Base-by-base conservation (phyloP, 305 asterid species). In the Fraxinus paxiana region DNA sequence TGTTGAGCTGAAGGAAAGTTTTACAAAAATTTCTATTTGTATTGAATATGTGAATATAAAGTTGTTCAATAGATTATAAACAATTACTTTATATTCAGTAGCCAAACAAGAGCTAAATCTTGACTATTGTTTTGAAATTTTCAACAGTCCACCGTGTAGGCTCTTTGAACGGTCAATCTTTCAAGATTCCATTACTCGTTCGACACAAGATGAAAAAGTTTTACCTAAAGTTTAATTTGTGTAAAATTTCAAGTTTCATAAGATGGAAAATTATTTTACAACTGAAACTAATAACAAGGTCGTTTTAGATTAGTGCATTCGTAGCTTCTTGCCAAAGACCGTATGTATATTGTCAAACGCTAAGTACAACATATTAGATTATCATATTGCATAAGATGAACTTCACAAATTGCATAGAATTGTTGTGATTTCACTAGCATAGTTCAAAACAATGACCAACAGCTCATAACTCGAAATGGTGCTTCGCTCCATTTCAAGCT, bases 401-500 rank as follows among this genome's bases (percentile, higher is more conserved):
- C 7, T 24, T 26, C 1, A 65, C 37, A 26, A 65, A 65, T 24
- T 65, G 73, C 35, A 65, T 65, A 13, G 4, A 10, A 24, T 26
- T 24, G 7, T 26, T 24, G 18, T 12, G 6, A 65, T 8, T 4
- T 65, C 31, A 59, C 69, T 20, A 20, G 22, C 28, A 2, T 59
- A 54, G 31, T 63, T 56, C 61, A 78, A 69, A 33, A 30, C 30
- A 77, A 22, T 28, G 74, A 35, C 82, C 67, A 76, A 33, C 73
- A 87, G 86, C 90, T 73, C 88, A 17, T 24, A 79, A 83, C 84
- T 56, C 33, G 86, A 86, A 86, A 88, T 48, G 83, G 80, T 51
- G 87, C 91, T 86, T 88, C 80, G 89, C 89, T 73, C 86, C 86
- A 74, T 82, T 84, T 80, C 91, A 87, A 86, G 84, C 84, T 83